These are phyloP conservation scores for Hypocreales sp. DNA, from an alignment of 2,329 filamentous ascomycete genomes.

Conservation along the genomic window DNA sequence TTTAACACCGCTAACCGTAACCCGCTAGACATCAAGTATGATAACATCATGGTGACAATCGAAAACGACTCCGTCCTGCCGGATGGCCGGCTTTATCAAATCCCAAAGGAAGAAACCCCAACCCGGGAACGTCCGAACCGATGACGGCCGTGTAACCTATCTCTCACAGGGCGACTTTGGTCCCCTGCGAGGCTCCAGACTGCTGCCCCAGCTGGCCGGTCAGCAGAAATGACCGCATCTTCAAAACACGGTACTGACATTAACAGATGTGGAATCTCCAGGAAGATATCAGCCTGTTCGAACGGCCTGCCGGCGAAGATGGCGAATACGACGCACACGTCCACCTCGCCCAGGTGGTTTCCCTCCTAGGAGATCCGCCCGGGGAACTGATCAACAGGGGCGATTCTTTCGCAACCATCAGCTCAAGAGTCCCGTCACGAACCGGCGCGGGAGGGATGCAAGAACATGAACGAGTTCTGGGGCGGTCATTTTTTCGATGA, in stretches of 20 bases:
- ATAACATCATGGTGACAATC: slow-evolving; percentile 9
- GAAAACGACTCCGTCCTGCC: slow-evolving; percentile 5
- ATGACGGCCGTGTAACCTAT: slow-evolving; percentile 5
- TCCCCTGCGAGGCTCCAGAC: slow-evolving; percentile 1
- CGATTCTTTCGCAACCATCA: slow-evolving; percentile 3
- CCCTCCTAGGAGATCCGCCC: slow-evolving; percentile 7
- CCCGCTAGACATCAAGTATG: slow-evolving; percentile 7
- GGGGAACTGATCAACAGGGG: slow-evolving; percentile 5
- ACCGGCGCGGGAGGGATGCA: slow-evolving; percentile 3
- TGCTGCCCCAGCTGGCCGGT: slow-evolving; percentile 7
- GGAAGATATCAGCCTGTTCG: slow-evolving; percentile 7
- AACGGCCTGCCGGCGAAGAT: slow-evolving; percentile 5
- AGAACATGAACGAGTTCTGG: slow-evolving; percentile 9
- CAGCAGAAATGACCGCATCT: not conserved
- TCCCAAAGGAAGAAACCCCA: slow-evolving; percentile 1
- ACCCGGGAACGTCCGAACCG: slow-evolving; percentile 2
- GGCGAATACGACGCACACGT: slow-evolving; percentile 10
- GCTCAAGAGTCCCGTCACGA: slow-evolving; percentile 1
- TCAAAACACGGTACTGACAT: slow-evolving; percentile 1
- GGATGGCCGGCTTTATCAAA: slow-evolving; percentile 4
- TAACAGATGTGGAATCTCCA: slow-evolving; percentile 11
- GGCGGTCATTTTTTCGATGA: slow-evolving; percentile 8
- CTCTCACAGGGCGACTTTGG: slow-evolving; percentile 7
- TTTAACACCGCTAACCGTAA: not conserved
- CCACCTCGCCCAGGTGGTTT: slow-evolving; percentile 8